Base-by-base conservation (phyloP, 2,329 filamentous ascomycete species). In the Hypomyces perniciosus region DNA sequence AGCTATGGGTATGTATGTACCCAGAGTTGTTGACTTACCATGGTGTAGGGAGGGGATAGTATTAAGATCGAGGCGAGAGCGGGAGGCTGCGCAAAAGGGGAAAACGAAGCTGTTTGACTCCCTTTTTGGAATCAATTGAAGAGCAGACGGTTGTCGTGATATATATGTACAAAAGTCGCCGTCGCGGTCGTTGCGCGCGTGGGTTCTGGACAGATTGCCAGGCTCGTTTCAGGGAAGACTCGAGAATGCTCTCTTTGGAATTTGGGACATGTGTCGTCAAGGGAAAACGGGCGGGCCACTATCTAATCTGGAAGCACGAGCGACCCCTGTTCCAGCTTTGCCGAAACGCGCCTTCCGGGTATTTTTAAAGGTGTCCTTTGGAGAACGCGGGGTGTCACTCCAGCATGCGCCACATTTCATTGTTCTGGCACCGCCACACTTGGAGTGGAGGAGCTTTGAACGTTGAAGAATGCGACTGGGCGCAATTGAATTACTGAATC, bases 261-360 rank as follows among this genome's bases (percentile, higher is more conserved):
- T 64, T 63, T 51, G 61, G 63, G 63, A 65, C 63, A 65, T 63
- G 61, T 66, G 63, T 65, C 55, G 56, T 54, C 51, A 51, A 58
- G 38, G 34, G 42, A 42, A 38, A 49, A 42, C 35, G 48, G 51
- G 34, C 51, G 39, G 20, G 33, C 26, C 27, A 40, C 42, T 42
- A 53, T 45, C 51, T 41, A 42, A 46, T 49, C 50, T 39, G 31
- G 28, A 20, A 13, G 6, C 12, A 9, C 8, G 6, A 20, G 33
- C n/a, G 31, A 37, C 33, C 27, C n/a, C 20, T 27, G 34, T 37
- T 20, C 46, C 13, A 37, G 33, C 9, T 4, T 20, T 8, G 33
- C 33, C 33, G 33, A 35, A 12, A 35, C 33, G 2, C 33, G 33
- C 33, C 8, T 8, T 20, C 20, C 20, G 35, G n/a, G 35, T 38